Base-by-base conservation (phyloP, 306 rosid genomes). In the Parietaria judaica region DNA sequence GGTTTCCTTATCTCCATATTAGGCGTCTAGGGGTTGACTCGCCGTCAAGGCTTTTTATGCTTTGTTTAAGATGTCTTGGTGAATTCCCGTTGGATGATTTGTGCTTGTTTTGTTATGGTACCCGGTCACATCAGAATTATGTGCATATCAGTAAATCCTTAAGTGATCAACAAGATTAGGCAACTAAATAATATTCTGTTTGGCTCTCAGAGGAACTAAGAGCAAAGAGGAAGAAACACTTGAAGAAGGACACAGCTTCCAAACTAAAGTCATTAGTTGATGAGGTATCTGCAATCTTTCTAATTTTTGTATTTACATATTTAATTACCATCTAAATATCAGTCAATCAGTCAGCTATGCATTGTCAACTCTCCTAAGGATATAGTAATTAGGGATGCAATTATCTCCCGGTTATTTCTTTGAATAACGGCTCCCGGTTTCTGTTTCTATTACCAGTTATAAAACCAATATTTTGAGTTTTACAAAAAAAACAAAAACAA, bases 181-280 rank as follows among this genome's bases (percentile, higher is more conserved):
- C 31, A 23, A 23, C 31, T 23, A 23, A 23, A 23, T 23, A 23
- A 23, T 23, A 23, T 23, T 23, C 31, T 23, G 31, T 76, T 39
- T 72, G 80, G 60, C 49, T 51, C 79, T 69, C 97, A 94, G 99
- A 94, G n/a, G 99, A 94, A 80, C 97, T 94, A 61, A 79, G 82
- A 79, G 86, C 67, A 17, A 88, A 88, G 87, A 79, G 99, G 79
- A 94, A 88, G 84, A 94, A 88, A 77, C 94, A 84, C 14, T 70
- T 94, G 78, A 88, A 79, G 88, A 94, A 86, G 68, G 99, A 94
- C 78, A 88, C 97, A 58, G 94, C 99, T 75, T 83, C 94, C 63
- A 94, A 94, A 84, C 78, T 94, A 15, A 88, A 88, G 77, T 88
- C 98, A 61, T 61, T 94, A 81, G 95, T 94, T 51, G 95, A 94